Base-by-base conservation (phyloP, 768 basidiomycete species). In the Tylopilus balloui region DNA sequence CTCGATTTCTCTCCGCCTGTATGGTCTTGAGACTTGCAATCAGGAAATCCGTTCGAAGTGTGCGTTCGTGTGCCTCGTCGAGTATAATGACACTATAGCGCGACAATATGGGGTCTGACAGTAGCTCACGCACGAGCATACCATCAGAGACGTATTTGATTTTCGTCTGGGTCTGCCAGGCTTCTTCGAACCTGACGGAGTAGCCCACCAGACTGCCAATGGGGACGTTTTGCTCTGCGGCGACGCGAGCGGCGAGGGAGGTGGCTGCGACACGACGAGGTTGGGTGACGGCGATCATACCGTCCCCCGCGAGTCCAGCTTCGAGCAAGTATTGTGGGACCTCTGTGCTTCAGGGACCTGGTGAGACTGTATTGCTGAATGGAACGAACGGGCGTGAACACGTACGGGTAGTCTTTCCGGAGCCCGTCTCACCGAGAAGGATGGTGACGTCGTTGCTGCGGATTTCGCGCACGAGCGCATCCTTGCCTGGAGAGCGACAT, bases 141-240 rank as follows among this genome's bases (percentile, higher is more conserved):
- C 96, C 96, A 60, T 99, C 96, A 47, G 94, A 98, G 69, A 96
- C 78, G 63, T 92, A 99, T 70, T 97, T 98, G 69, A 98, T 88
- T 41, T 84, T 79, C 4, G 96, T 99, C 2, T 80, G 72, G 0
- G 78, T 62, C 10, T 81, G 75, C 12, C 77, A 79, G 17, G 78
- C 72, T 61, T 98, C 95, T 65, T 98, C 92, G 67, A 99, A 99
- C 13, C 96, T 88, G 32, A 99, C 92, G 2, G 92, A 83, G 67
- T 99, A 99, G 6, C 96, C 95, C 34, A 99, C 91, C 21, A 83
- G 69, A 6, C 77, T 70, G 38, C 96, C 96, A 3, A 97, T 65
- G 1, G 77, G 59, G 5, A 75, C 75, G 21, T 82, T 81, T 59
- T 87, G 87, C 71, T 99, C 96, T 10, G 78, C 72, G 0, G 95